A percentile compares a stretch with the other conserved stretches of the same genome.
These are phyloP conservation scores for Umbelopsis vinacea DNA, from an alignment of 192 early-diverging fungal genomes.

Conservation along the genomic window DNA sequence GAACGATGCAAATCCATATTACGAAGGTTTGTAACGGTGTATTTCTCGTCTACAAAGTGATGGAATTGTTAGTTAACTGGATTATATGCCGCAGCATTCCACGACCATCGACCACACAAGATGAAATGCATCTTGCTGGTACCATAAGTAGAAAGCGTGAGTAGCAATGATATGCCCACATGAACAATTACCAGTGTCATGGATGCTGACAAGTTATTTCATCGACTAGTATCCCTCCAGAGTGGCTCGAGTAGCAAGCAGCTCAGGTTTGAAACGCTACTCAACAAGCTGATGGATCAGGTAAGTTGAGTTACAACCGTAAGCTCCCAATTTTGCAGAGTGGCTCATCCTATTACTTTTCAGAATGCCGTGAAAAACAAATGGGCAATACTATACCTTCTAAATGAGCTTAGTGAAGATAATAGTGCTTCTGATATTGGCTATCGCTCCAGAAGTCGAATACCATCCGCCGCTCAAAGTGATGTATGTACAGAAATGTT, in stretches of 20 bases:
- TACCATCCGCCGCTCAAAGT: background rate
- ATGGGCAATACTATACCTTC: conserved; percentile 63
- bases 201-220: conserved; percentile 2
- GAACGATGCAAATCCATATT: conserved; percentile 4
- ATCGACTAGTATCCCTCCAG: conserved; percentile 54
- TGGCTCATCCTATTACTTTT: too few relatives aligned
- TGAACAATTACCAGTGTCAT: background rate
- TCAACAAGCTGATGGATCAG: conserved; percentile 55
- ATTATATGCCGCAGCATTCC: background rate
- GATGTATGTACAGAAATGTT: background rate
- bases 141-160: conserved; percentile 70
- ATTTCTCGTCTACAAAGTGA: background rate
- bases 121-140: conserved; percentile 62
- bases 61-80: background rate
- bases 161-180: background rate
- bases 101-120: conserved; percentile 51
- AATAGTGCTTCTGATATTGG: conserved; percentile 21
- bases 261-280: conserved; percentile 63
- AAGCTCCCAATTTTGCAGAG: too few relatives aligned
- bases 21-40: background rate
- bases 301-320: conserved; percentile 28
- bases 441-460: background rate
- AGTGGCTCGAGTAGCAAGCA: conserved; percentile 54
- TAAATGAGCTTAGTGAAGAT: conserved; percentile 49
- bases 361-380: conserved; percentile 55